Conservation (phyloP, 257 asterid genomes). For the Solanum pennellii region DNA sequence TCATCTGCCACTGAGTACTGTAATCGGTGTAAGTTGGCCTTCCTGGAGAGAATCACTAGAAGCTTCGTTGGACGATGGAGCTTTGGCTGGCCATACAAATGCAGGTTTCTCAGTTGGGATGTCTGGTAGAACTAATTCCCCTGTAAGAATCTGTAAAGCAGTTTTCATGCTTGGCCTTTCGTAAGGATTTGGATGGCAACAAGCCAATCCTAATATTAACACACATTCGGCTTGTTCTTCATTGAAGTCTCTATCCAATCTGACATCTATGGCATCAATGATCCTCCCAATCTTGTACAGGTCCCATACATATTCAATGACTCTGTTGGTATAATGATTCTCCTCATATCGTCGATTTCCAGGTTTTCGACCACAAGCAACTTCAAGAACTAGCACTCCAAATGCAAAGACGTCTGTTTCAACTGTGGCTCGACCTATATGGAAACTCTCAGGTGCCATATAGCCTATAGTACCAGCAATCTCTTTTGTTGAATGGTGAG, state of each 20-base stretch:
- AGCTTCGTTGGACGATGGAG: background rate
- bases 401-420: slow-evolving; percentile 11
- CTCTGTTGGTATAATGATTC: background rate
- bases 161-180: slow-evolving; percentile 5
- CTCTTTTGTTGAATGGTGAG: slow-evolving; percentile 8
- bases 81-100: slow-evolving; percentile 5
- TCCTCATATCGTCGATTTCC: background rate
- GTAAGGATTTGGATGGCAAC: slow-evolving; percentile 8
- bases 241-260: background rate
- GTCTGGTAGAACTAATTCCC: background rate
- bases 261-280: background rate
- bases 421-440: slow-evolving; percentile 2
- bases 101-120: slow-evolving; percentile 6
- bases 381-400: slow-evolving; percentile 10
- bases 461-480: slow-evolving; percentile 9
- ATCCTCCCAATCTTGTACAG: background rate
- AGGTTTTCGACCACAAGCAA: slow-evolving; percentile 9
- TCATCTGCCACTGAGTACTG: background rate
- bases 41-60: background rate
- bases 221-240: slow-evolving; percentile 2
- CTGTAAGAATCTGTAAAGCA: background rate
- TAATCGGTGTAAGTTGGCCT: background rate
- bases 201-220: slow-evolving; percentile 7
- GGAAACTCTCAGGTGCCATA: slow-evolving; percentile 11
- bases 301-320: slow-evolving; percentile 3